A percentile compares a stretch with the other conserved stretches of the same genome.
These are phyloP conservation scores for Globisporangium acanthophoron DNA, from an alignment of 352 stramenopile species.

Conservation along the genomic window DNA sequence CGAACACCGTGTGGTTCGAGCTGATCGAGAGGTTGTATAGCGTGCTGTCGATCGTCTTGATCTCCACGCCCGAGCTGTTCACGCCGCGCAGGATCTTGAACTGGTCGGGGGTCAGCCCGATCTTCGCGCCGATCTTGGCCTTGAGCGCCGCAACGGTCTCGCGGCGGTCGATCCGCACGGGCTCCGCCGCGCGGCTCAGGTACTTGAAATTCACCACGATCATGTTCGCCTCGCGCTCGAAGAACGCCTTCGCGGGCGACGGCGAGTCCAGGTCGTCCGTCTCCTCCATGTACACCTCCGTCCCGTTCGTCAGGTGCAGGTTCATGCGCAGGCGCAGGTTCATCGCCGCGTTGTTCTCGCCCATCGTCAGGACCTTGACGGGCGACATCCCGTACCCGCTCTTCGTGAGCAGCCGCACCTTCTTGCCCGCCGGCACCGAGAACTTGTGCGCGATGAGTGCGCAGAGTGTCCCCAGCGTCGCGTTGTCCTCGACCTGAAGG, in stretches of 20 bases:
- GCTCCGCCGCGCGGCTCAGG: conserved; percentile 28
- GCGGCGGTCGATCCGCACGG: conserved; percentile 67
- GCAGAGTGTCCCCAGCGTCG: conserved; percentile 45
- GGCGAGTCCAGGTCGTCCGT: conserved; percentile 33
- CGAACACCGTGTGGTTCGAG: conserved; percentile 62
- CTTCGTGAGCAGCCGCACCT: conserved; percentile 67
- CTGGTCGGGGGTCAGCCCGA: conserved; percentile 36
- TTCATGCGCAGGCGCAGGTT: conserved; percentile 51
- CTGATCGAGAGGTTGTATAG: conserved; percentile 71
- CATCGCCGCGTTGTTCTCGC: conserved; percentile 32
- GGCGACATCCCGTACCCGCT: conserved; percentile 59
- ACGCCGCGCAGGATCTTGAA: conserved; percentile 81
- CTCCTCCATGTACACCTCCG: conserved; percentile 72
- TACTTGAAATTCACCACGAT: conserved; percentile 78
- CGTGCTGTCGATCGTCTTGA: conserved; percentile 75
- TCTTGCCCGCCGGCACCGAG: conserved; percentile 22
- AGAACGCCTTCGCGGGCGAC: conserved; percentile 55
- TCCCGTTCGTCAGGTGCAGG: conserved; percentile 61
- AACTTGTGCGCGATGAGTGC: conserved; percentile 53
- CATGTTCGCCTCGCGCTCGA: conserved; percentile 75
- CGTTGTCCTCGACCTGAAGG: conserved; percentile 60
- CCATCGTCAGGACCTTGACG: conserved; percentile 61
- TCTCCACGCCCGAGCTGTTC: conserved; percentile 63
- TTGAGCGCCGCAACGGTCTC: conserved; percentile 62
- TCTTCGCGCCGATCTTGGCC: conserved; percentile 38